phyloP scores from a whole-genome alignment of 257 asterid species.

The Prunella vulgaris region DNA sequence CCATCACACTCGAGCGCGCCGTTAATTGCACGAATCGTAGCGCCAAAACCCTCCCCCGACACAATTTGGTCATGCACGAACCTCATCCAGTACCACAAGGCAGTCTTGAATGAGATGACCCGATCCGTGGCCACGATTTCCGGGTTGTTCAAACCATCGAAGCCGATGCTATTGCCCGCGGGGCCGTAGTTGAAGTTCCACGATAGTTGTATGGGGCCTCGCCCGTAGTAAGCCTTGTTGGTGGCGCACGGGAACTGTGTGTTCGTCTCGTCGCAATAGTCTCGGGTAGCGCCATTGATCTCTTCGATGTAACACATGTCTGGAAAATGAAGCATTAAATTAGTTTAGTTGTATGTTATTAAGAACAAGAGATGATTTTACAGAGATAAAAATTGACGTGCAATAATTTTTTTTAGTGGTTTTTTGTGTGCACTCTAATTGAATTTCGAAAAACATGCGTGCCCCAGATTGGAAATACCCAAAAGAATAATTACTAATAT shows the following conservation, averaged over 20 bases:
- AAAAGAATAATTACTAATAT: too few species aligned
- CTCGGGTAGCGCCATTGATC: too few species aligned
- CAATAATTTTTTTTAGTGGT: too few species aligned
- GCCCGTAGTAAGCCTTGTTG: background rate
- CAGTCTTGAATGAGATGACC: background rate
- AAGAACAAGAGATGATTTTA: too few species aligned
- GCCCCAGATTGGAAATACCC: too few species aligned
- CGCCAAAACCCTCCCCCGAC: background rate
- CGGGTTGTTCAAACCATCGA: background rate
- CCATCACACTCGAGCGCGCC: slow-evolving; percentile 43
- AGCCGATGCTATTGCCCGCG: background rate
- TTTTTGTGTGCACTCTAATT: too few species aligned
- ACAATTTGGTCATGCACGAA: background rate
- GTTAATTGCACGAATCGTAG: slow-evolving; percentile 24
- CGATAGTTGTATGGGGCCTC: background rate
- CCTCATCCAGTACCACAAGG: background rate
- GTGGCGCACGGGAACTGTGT: too few species aligned
- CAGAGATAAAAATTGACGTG: too few species aligned
- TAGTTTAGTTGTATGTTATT: too few species aligned
- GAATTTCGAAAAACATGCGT: too few species aligned
- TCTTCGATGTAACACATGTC: background rate
- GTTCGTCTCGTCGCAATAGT: too few species aligned
- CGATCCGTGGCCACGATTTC: background rate
- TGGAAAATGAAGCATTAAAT: background rate
- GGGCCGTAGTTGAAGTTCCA: background rate